A percentile compares a stretch with the other conserved stretches of the same genome.
These are phyloP conservation scores for Xylaria hypoxylon DNA, from an alignment of 2,329 filamentous ascomycete species.

Conservation along the genomic window DNA sequence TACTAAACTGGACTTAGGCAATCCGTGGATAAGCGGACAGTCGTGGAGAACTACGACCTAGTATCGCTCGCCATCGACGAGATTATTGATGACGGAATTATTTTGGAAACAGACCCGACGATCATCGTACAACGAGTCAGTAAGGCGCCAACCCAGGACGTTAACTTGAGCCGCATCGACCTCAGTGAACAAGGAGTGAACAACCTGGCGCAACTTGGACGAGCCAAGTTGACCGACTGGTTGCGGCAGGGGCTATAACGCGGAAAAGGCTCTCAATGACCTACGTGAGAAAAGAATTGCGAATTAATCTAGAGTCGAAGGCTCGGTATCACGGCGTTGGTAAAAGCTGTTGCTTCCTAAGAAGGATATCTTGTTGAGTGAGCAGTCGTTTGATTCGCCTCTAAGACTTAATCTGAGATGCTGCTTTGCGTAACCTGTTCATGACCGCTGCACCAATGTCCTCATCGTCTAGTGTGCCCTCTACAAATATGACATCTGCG, in stretches of 20 bases:
- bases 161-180: slow-evolving; percentile 92
- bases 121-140: slow-evolving; percentile 93
- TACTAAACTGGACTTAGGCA: slow-evolving; percentile 68
- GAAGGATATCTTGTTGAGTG: slow-evolving; percentile 42
- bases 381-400: slow-evolving; percentile 46
- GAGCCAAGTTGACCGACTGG: slow-evolving; percentile 90
- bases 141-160: slow-evolving; percentile 89
- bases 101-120: slow-evolving; percentile 96
- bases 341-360: slow-evolving; percentile 44
- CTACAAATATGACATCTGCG: slow-evolving; percentile 88
- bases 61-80: slow-evolving; percentile 95
- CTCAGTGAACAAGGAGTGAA: slow-evolving; percentile 95
- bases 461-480: slow-evolving; percentile 83
- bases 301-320: slow-evolving; percentile 42
- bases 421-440: slow-evolving; percentile 84
- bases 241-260: slow-evolving; percentile 81
- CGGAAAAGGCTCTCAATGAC: slow-evolving; percentile 42
- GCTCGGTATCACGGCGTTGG: slow-evolving; percentile 47
- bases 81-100: slow-evolving; percentile 93
- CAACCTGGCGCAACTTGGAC: slow-evolving; percentile 93
- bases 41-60: slow-evolving; percentile 98
- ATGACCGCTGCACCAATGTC: slow-evolving; percentile 89
- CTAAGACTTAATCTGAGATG: slow-evolving; percentile 68
- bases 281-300: slow-evolving; percentile 27
- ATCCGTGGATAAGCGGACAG: slow-evolving; percentile 96